Percentiles rank a stretch among this genome's conserved stretches.
These are phyloP conservation scores for Ophiocordyceps camponoti-floridani DNA, from an alignment of 2,329 filamentous ascomycete genomes.

Conservation along the genomic window DNA sequence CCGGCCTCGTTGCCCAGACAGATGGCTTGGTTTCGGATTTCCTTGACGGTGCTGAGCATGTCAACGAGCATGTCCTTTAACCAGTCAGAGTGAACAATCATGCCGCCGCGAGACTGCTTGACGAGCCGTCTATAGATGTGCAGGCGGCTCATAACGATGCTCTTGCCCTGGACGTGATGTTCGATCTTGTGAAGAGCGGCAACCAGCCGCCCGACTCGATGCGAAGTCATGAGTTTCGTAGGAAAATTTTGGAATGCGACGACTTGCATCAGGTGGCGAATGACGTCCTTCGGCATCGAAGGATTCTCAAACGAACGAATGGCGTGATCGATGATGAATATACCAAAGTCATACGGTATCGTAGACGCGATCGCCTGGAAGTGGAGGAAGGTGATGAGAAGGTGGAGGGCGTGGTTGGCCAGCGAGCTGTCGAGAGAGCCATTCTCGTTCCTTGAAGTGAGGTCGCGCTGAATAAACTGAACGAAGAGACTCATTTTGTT, in stretches of 20 bases:
- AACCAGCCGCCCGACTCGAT: conserved; percentile 55
- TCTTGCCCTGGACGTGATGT: conserved; percentile 59
- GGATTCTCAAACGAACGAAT: conserved; percentile 55
- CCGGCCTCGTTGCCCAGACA: conserved; percentile 55
- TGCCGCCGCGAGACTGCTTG: conserved; percentile 49
- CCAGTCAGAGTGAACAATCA: conserved; percentile 62
- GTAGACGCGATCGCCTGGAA: conserved; percentile 51
- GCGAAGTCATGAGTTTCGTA: conserved; percentile 51
- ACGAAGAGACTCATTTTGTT: conserved; percentile 61
- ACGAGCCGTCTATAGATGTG: conserved; percentile 64
- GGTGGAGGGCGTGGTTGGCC: conserved; percentile 56
- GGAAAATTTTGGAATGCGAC: conserved; percentile 67
- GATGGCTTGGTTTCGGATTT: conserved; percentile 60
- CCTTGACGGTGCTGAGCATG: conserved; percentile 61
- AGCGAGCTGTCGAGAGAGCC: conserved; percentile 49
- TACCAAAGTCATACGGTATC: conserved; percentile 60
- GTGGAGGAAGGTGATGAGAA: conserved; percentile 62
- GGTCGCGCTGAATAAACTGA: conserved; percentile 71
- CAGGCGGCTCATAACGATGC: conserved; percentile 59
- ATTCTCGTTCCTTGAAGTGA: conserved; percentile 40
- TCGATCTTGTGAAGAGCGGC: conserved; percentile 54
- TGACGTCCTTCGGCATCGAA: conserved; percentile 54
- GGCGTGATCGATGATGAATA: conserved; percentile 66
- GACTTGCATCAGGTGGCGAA: conserved; percentile 64
- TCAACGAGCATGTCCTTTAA: conserved; percentile 65